Conservation (phyloP, 2,329 filamentous ascomycete species). For the Camillea tinctor region DNA sequence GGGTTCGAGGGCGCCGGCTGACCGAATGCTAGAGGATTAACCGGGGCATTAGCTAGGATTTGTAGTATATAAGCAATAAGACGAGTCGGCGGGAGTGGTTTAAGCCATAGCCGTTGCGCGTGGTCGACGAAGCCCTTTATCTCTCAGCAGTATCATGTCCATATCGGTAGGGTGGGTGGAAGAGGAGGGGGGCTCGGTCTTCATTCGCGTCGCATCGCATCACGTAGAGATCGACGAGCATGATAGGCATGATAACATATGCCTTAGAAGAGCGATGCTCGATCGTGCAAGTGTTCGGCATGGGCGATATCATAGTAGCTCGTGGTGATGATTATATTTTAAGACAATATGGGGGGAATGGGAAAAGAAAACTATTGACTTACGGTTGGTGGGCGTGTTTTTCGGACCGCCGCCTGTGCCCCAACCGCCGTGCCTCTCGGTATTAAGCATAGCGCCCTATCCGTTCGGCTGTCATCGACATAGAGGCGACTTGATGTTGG, state of each 20-base stretch:
- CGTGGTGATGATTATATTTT: constrained; percentile 9
- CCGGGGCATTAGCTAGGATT: constrained; percentile 15
- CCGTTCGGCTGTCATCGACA: constrained; percentile 21
- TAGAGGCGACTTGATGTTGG: neutral
- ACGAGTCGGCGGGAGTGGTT: neutral
- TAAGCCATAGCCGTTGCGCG: neutral
- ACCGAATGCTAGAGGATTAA: constrained; percentile 25
- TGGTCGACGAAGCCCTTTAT: neutral
- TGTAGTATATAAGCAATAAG: neutral
- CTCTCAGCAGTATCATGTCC: neutral
- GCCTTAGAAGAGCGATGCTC: no score
- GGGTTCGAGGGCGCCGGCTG: constrained; percentile 19
- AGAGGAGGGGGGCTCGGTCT: neutral
- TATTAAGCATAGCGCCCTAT: constrained; percentile 27
- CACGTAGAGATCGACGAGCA: neutral
- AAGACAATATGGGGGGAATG: constrained; percentile 5
- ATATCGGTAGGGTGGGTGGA: neutral
- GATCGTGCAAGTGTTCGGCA: neutral
- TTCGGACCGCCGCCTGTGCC: constrained; percentile 21
- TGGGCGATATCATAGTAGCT: neutral
- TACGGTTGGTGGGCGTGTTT: constrained; percentile 27
- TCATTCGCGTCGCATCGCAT: neutral
- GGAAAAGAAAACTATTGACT: constrained; percentile 27
- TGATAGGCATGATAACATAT: no score
- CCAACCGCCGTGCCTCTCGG: constrained; percentile 27